phyloP scores from a whole-genome alignment of 2,329 filamentous ascomycete species.

The Penicillium sp. region DNA sequence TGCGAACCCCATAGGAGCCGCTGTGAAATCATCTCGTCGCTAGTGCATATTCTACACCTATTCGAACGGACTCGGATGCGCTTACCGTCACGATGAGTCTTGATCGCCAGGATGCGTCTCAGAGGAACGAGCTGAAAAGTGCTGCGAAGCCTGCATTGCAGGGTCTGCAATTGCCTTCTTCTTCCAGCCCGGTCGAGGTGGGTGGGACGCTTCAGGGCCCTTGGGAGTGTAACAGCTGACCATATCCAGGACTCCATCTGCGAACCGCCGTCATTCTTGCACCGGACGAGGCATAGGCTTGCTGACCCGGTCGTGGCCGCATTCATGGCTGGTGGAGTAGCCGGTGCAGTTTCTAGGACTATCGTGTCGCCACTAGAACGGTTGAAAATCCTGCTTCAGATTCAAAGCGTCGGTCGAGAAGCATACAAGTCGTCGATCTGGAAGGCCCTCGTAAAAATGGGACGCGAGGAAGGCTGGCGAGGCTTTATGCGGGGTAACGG shows the following conservation, averaged over 20 bases:
- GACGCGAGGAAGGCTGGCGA: slow-evolving; percentile 91
- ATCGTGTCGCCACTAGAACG: slow-evolving; percentile 94
- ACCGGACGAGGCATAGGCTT: slow-evolving; percentile 42
- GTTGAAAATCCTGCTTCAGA: slow-evolving; percentile 95
- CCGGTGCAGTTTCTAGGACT: slow-evolving; percentile 93
- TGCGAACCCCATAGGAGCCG: neutral
- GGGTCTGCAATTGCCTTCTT: slow-evolving; percentile 20
- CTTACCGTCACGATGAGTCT: slow-evolving; percentile 32
- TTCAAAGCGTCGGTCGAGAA: slow-evolving; percentile 83
- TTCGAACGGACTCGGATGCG: slow-evolving; percentile 1
- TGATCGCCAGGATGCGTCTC: slow-evolving; percentile 29
- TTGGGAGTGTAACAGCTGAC: neutral
- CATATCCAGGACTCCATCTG: slow-evolving; percentile 18
- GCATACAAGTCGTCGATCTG: slow-evolving; percentile 91
- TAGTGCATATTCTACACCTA: neutral
- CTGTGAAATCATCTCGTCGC: neutral
- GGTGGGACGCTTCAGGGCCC: neutral
- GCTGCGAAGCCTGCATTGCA: slow-evolving; percentile 18
- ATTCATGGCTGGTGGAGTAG: slow-evolving; percentile 89
- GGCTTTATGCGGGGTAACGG: slow-evolving; percentile 98
- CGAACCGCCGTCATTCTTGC: slow-evolving; percentile 20
- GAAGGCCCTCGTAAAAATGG: slow-evolving; percentile 90
- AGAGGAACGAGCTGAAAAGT: slow-evolving; percentile 18
- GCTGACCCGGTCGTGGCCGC: slow-evolving; percentile 84
- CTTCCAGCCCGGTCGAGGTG: slow-evolving; percentile 23